Evolutionary conservation across 768 basidiomycete genomes (phyloP), one percentile per base, ranked within the genome.

Genomic region (Russula ochroleuca): DNA sequence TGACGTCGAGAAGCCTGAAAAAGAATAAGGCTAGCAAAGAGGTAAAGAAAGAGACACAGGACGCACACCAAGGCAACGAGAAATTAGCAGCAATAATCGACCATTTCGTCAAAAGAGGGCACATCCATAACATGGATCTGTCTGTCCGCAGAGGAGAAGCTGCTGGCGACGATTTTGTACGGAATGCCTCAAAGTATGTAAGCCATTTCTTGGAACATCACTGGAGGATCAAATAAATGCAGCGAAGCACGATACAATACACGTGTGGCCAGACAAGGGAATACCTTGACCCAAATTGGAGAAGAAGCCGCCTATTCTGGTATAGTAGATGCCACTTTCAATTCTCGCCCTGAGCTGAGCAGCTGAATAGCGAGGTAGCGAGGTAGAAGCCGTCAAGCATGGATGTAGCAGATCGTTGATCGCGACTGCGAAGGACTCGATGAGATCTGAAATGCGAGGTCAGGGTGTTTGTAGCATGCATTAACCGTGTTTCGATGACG

Each of bases 281-380:
- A 91, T 11, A 90, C 84, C 68, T 85, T 85, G 70, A 89, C 85
- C n/a, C 3, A 90, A 76, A 70, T 90, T 90, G 31, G 72, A 74
- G 49, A 92, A 72, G 72, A 90, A 90, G 17, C 85, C 86, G 35
- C 35, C 35, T 3, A 35, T 35, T 35, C 35, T 35, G 7, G 35
- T 35, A 35, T 35, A 8, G 7, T 35, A 8, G 7, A 8, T 35
- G 10, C 35, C 35, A 35, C 6, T 35, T 35, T 35, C 35, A 6
- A 35, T 35, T 35, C 35, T 28, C 28, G 28, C 5, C 28, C 28
- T 28, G 28, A 28, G 35, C 35, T 35, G 35, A 8, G 35, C 35
- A 35, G 35, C 35, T 6, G 35, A 76, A 7, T 38, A 11, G 2
- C 9, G 13, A 14, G n/a, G n/a, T 13, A 38, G 3, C 38, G 2